Conservation (phyloP, 306 rosid species). For the Ormosia emarginata region DNA sequence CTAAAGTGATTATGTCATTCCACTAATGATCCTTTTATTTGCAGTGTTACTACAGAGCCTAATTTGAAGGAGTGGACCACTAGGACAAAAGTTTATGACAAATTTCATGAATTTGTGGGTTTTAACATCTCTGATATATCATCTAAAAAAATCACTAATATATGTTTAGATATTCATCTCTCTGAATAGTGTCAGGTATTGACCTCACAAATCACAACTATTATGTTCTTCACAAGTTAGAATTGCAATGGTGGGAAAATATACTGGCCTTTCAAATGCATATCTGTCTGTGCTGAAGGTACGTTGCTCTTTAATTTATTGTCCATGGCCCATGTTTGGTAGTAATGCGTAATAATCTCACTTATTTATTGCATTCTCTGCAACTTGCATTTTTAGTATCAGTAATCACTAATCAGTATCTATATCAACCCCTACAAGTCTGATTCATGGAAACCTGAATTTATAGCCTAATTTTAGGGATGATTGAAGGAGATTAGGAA, state of each 20-base stretch:
- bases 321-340: neutral
- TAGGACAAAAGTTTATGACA: conserved; percentile 53
- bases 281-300: conserved; percentile 92
- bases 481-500: conserved; percentile 5
- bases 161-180: conserved; percentile 6
- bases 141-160: neutral
- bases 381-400: neutral
- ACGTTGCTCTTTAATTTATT: neutral
- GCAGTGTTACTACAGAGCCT: conserved; percentile 62
- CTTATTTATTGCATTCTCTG: neutral
- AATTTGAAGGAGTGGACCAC: conserved; percentile 62
- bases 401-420: neutral
- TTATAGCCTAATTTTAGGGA: conserved; percentile 3
- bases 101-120: conserved; percentile 48
- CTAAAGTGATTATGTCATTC: neutral
- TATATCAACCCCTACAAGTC: neutral
- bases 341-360: neutral
- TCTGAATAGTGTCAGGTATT: neutral
- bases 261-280: conserved; percentile 81
- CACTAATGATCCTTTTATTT: conserved; percentile 11
- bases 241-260: conserved; percentile 93
- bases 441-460: conserved; percentile 22
- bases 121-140: conserved; percentile 2
- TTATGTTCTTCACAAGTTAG: conserved; percentile 56
- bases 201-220: conserved; percentile 3